Evolutionary conservation across 257 asterid genomes (phyloP).

Genomic region (Parsonsia alboflavescens): DNA sequence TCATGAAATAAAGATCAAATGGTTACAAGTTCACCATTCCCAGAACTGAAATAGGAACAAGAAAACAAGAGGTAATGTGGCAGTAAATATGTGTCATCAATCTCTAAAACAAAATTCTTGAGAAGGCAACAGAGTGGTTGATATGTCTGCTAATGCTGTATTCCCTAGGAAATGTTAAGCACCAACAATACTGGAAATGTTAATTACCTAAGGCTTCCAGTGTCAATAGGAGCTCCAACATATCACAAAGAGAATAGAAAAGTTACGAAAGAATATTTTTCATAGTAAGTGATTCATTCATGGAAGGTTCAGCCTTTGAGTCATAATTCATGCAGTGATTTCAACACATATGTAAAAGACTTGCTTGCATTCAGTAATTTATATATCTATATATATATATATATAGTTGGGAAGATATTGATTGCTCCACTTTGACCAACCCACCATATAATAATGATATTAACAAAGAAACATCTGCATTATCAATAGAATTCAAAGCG

Average conservation of each 20-base stretch:
- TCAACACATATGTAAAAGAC: not conserved
- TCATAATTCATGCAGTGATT: not conserved
- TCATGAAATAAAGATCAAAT: not conserved
- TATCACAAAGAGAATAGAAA: not conserved
- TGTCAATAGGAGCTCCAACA: not conserved
- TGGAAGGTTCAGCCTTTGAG: not conserved
- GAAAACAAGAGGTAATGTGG: not conserved
- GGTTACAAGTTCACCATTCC: not conserved
- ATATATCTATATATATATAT: too few species aligned
- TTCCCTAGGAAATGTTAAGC: not conserved
- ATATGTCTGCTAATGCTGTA: not conserved
- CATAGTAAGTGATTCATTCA: not conserved
- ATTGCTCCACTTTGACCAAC: not conserved
- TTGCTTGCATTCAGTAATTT: too few species aligned
- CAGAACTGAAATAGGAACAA: not conserved
- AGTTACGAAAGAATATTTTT: not conserved
- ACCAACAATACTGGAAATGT: not conserved
- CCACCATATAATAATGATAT: not conserved
- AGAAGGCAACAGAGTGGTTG: not conserved
- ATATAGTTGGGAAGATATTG: not conserved
- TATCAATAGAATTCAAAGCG: not conserved
- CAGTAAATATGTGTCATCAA: too few species aligned
- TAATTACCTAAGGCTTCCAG: not conserved
- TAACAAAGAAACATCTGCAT: not conserved
- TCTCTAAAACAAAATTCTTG: not conserved